Percentiles rank a stretch among this genome's conserved stretches.
Evolutionary conservation across 202 grass and related monocot genomes (phyloP).

Genomic region (Setaria italica): DNA sequence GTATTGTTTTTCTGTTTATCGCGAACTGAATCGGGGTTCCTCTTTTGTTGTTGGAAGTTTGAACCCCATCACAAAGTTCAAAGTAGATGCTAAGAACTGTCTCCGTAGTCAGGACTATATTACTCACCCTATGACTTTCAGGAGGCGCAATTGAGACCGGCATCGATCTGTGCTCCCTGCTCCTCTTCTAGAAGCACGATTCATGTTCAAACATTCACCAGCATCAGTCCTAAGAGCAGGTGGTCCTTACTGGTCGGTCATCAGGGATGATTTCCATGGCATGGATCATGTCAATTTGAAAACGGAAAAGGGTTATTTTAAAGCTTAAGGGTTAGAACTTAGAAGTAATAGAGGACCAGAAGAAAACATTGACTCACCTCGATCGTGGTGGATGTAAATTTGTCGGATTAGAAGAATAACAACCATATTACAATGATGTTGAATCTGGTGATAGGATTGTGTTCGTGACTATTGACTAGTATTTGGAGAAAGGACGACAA

Average conservation of each 20-base stretch:
- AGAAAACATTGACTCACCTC: background rate
- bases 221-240: background rate
- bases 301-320: background rate
- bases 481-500: background rate
- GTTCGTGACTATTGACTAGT: conserved; percentile 24
- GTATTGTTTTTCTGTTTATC: background rate
- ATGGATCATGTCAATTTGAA: background rate
- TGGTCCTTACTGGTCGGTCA: background rate
- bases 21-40: background rate
- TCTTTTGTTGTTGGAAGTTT: conserved; percentile 14
- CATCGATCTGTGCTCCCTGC: background rate
- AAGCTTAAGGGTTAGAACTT: background rate
- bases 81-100: background rate
- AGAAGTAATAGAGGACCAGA: background rate
- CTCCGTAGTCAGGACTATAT: background rate
- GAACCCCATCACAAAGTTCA: background rate
- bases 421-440: background rate
- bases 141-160: background rate
- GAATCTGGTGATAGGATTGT: background rate
- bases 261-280: background rate
- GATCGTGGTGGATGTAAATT: background rate
- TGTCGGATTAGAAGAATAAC: background rate
- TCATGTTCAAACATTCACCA: conserved; percentile 11
- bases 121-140: conserved; percentile 4
- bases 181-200: conserved; percentile 22